Evolutionary conservation across 2,329 filamentous ascomycete genomes (phyloP), one percentile per base, ranked within the genome.

Genomic region (Pezicula neosporulosa): DNA sequence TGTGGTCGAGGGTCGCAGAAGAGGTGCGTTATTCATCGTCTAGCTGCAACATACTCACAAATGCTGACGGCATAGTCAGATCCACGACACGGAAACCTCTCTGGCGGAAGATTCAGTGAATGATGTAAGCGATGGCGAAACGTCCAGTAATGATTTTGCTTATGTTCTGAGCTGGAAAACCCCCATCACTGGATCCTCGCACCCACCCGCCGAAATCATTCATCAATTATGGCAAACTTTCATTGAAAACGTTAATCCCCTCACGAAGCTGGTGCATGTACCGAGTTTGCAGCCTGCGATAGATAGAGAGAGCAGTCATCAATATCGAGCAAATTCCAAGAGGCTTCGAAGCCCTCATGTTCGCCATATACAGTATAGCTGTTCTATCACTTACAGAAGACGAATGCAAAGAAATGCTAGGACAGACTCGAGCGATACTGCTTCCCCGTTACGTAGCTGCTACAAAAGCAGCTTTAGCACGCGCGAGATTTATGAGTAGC

Each of bases 271-370:
- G 52, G 84, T 81, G 0, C 85, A 89, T 60, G 77, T 81, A 0
- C 83, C 83, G 0, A 86, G 77, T 1, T 68, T 87, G 1, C 84
- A 88, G 62, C 70, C 67, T n/a, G 78, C 77, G 49, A 78, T 89
- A 39, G 49, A 78, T 89, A 39, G 78, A 87, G 51, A 80, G 83
- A 53, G 83, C 82, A 15, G 74, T 77, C 7, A 74, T 81, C 48
- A 52, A 60, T 28, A 48, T 51, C 13, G 30, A 44, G n/a, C 77
- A 73, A 52, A 44, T 56, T 6, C 33, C 64, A 56, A 24, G 56
- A 56, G 75, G 76, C n/a, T 74, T 87, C n/a, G 83, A 88, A 63
- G 82, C 81, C 1, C 72, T 89, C 38, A 81, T 89, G 77, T 88
- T 89, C 64, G 72, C 79, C 58, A 79, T 85, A 28, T 85, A 85